A percentile compares a stretch with the other conserved stretches of the same genome.
phyloP scores from a whole-genome alignment of 148 eudicot species.

The Persicaria tinctoria region DNA sequence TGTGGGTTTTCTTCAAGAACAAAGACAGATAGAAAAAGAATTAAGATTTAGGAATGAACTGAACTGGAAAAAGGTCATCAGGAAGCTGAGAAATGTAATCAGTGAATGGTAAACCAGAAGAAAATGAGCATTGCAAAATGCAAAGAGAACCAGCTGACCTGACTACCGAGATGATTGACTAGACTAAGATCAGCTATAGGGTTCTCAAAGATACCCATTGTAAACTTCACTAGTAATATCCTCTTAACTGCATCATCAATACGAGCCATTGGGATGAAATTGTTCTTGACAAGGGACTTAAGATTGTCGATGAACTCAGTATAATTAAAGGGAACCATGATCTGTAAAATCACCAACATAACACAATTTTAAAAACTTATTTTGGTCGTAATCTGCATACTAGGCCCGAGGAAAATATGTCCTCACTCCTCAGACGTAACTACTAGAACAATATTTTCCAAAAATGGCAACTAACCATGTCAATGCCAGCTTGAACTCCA shows the following conservation, averaged over 20 bases:
- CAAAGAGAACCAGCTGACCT: slow-evolving; percentile 25
- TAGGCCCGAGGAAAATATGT: background rate
- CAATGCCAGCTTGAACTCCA: slow-evolving; percentile 74
- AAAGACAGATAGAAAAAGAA: background rate
- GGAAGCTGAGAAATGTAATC: background rate
- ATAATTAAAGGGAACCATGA: slow-evolving; percentile 70
- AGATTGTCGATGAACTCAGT: slow-evolving; percentile 63
- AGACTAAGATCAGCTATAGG: slow-evolving; percentile 73
- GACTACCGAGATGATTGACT: slow-evolving; percentile 58
- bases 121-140: background rate
- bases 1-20: background rate
- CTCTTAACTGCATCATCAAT: slow-evolving; percentile 83
- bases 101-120: background rate
- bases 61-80: background rate
- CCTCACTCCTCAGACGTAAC: background rate
- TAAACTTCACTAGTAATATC: slow-evolving; percentile 75
- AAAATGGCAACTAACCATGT: slow-evolving; percentile 50
- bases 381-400: background rate
- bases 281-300: slow-evolving; percentile 54
- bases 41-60: no score
- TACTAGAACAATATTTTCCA: background rate
- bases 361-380: background rate
- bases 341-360: slow-evolving; percentile 30
- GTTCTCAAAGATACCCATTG: slow-evolving; percentile 79
- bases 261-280: slow-evolving; percentile 59